Conservation (phyloP, 352 stramenopile species). For the Saprolegnia parasitica region DNA sequence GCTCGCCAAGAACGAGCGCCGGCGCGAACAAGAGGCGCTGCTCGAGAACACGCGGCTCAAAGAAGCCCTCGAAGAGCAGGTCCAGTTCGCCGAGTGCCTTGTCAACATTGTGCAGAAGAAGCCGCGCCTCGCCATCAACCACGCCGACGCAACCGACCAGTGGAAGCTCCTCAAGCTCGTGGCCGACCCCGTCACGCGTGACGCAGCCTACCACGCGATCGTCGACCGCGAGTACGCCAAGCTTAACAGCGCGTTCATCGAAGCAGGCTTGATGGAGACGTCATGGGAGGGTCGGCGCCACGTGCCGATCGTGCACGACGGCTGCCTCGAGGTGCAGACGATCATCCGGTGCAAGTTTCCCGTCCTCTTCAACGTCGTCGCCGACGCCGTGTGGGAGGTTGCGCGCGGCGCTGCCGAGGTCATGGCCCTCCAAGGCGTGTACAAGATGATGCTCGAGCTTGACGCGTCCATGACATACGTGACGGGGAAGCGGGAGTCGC, state of each 20-base stretch:
- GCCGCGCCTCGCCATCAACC: not conserved
- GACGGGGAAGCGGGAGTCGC: slow-evolving; percentile 1
- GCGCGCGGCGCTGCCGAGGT: not conserved
- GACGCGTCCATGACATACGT: slow-evolving; percentile 3
- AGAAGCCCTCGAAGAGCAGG: not conserved
- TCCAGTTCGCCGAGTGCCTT: not conserved
- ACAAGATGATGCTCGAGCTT: slow-evolving; percentile 6
- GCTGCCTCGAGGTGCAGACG: slow-evolving; percentile 4
- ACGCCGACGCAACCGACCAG: not conserved
- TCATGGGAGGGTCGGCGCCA: slow-evolving; percentile 6
- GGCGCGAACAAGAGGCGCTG: not conserved
- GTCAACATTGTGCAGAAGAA: not conserved
- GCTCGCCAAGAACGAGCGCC: not conserved
- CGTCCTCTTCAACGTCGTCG: slow-evolving; percentile 5
- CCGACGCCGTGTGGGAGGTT: slow-evolving; percentile 11
- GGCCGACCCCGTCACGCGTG: not conserved
- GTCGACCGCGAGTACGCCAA: slow-evolving; percentile 1
- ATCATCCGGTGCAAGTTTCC: slow-evolving; percentile 1
- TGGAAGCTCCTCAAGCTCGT: slow-evolving; percentile 8
- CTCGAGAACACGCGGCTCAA: not conserved
- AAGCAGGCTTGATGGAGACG: slow-evolving; percentile 5
- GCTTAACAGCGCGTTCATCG: slow-evolving; percentile 10
- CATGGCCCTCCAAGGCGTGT: not conserved
- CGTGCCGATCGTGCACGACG: not conserved
- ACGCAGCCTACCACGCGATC: slow-evolving; percentile 5